These are phyloP conservation scores for Claviceps citrina DNA, from an alignment of 2,329 filamentous ascomycete species.

Conservation along the genomic window DNA sequence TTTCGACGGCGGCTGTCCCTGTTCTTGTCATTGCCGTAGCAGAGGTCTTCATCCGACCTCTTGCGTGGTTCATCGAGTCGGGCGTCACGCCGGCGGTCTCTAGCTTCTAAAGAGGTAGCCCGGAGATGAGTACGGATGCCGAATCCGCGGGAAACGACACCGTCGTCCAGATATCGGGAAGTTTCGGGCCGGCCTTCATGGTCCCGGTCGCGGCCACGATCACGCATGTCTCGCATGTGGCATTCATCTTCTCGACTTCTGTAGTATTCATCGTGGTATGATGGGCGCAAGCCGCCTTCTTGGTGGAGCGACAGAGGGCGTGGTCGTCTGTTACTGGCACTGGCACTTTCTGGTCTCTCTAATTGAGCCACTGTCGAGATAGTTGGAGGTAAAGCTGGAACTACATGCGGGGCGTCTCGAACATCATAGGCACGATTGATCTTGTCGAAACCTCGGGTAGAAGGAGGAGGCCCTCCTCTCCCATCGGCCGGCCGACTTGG, in stretches of 20 bases:
- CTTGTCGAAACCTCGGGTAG: conserved; percentile 56
- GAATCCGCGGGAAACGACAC: conserved; percentile 32
- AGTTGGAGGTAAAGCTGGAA: conserved; percentile 24
- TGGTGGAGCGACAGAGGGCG: conserved; percentile 39
- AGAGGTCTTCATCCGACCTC: conserved; percentile 17
- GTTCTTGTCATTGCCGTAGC: conserved; percentile 15
- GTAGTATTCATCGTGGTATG: conserved; percentile 33
- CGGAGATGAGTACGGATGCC: conserved; percentile 31
- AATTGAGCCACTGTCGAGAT: conserved; percentile 11
- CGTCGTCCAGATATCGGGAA: conserved; percentile 30
- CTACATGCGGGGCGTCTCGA: conserved; percentile 25
- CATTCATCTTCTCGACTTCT: conserved; percentile 33
- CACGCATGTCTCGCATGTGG: conserved; percentile 25
- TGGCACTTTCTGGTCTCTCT: conserved; percentile 9
- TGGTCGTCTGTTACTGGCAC: conserved; percentile 10
- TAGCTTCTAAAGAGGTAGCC: conserved; percentile 26
- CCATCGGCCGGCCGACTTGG: conserved; percentile 23
- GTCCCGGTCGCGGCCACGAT: conserved; percentile 21
- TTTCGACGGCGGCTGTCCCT: conserved; percentile 16
- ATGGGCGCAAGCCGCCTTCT: conserved; percentile 28
- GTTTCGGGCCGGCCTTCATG: conserved; percentile 14
- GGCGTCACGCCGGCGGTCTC: conserved; percentile 21
- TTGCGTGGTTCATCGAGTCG: conserved; percentile 15
- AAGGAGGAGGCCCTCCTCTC: conserved; percentile 45
- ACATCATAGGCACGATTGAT: conserved; percentile 40